A percentile compares a stretch with the other conserved stretches of the same genome.
phyloP scores from a whole-genome alignment of 352 stramenopile species.

The Phytophthora ramorum region DNA sequence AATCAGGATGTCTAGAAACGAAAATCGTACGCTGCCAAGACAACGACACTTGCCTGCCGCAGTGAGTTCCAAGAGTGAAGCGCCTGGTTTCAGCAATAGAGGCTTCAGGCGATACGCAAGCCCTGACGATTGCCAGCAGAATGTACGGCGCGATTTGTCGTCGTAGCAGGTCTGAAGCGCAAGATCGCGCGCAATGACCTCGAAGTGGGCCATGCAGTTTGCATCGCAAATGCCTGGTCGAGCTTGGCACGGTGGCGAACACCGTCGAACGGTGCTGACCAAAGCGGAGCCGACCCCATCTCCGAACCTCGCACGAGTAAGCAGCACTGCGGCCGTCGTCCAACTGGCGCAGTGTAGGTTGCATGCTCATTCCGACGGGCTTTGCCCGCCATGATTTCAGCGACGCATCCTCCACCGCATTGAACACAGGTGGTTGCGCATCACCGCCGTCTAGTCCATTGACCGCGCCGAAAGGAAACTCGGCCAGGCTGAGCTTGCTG shows the following conservation, averaged over 20 bases:
- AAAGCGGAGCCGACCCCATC: conserved; percentile 23
- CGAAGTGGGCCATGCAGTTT: background rate
- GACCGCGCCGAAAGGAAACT: background rate
- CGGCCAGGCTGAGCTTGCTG: too few species aligned
- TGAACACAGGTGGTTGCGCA: background rate
- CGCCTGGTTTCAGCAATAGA: conserved; percentile 19
- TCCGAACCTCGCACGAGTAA: conserved; percentile 20
- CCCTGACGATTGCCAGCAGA: conserved; percentile 13
- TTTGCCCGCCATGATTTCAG: conserved; percentile 26
- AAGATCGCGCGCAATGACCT: conserved; percentile 17
- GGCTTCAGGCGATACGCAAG: conserved; percentile 35
- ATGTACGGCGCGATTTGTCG: conserved; percentile 25
- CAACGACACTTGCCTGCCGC: background rate
- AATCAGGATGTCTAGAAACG: background rate
- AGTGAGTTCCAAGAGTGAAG: too few species aligned
- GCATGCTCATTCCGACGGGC: conserved; percentile 32
- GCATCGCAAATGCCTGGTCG: background rate
- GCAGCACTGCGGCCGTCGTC: background rate
- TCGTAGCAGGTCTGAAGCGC: conserved; percentile 39
- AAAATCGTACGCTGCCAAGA: background rate
- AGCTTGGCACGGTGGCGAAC: background rate
- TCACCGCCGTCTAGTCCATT: conserved; percentile 1
- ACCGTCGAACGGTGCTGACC: conserved; percentile 11
- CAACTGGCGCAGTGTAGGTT: conserved; percentile 10
- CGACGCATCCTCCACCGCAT: conserved; percentile 23